These are phyloP conservation scores for Pythium phragmitis DNA, from an alignment of 352 stramenopile genomes.

Conservation along the genomic window DNA sequence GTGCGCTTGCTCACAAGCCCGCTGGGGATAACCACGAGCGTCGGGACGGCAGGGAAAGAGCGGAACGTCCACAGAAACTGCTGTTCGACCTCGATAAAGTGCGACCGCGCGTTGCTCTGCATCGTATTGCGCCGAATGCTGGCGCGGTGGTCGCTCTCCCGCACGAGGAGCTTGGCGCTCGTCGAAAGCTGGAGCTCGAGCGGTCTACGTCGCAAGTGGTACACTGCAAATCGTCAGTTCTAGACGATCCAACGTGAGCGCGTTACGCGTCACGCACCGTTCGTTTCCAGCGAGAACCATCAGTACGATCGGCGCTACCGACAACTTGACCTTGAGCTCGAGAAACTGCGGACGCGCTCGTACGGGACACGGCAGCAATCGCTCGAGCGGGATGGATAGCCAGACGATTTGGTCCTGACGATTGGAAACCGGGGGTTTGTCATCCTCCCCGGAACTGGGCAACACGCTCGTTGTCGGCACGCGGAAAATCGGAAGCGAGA, in stretches of 20 bases:
- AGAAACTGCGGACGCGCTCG: slow-evolving; percentile 35
- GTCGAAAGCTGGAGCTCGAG: slow-evolving; percentile 49
- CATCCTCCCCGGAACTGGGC: neutral
- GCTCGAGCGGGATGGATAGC: slow-evolving; percentile 34
- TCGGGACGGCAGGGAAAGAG: slow-evolving; percentile 31
- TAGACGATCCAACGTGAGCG: neutral
- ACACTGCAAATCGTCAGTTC: slow-evolving; percentile 4
- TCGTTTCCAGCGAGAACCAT: slow-evolving; percentile 46
- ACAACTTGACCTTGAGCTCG: slow-evolving; percentile 50
- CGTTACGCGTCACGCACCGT: slow-evolving; percentile 33
- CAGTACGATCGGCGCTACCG: slow-evolving; percentile 36
- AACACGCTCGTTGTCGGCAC: slow-evolving; percentile 2
- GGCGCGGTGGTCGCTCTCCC: slow-evolving; percentile 30
- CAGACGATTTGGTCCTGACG: slow-evolving; percentile 27
- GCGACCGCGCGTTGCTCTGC: slow-evolving; percentile 20
- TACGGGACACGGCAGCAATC: slow-evolving; percentile 39
- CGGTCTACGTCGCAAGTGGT: slow-evolving; percentile 23
- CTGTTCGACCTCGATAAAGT: slow-evolving; percentile 45
- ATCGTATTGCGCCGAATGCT: slow-evolving; percentile 35
- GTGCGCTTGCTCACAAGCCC: slow-evolving; percentile 35
- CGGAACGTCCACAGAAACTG: slow-evolving; percentile 50
- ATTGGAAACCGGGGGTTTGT: neutral
- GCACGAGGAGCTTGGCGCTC: slow-evolving; percentile 45
- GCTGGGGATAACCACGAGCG: slow-evolving; percentile 43
- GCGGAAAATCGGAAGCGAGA: slow-evolving; percentile 31